Conservation (phyloP, 345 rosid species). For the Durio zibethinus region DNA sequence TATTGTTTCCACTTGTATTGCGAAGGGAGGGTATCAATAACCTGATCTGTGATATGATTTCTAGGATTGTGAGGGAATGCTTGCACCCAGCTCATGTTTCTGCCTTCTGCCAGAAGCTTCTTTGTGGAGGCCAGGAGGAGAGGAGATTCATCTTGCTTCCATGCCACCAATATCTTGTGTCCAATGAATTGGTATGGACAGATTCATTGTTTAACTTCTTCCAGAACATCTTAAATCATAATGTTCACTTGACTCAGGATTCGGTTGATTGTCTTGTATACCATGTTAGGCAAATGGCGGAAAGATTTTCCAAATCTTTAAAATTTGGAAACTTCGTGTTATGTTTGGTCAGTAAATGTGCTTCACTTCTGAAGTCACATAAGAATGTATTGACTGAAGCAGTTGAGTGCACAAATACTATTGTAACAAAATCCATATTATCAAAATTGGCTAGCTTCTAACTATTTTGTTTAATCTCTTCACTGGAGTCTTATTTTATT, state of each 20-base stretch:
- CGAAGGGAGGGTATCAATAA: constrained; percentile 59
- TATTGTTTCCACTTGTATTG: constrained; percentile 51
- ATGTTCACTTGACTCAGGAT: constrained; percentile 54
- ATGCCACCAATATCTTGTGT: constrained; percentile 50
- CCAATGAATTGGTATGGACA: constrained; percentile 62
- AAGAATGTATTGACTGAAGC: constrained; percentile 49
- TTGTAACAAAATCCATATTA: constrained; percentile 59
- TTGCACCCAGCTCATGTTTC: constrained; percentile 73
- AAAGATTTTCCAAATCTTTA: constrained; percentile 3
- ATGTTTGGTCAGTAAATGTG: constrained; percentile 8
- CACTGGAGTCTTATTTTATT: neutral
- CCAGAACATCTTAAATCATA: constrained; percentile 53
- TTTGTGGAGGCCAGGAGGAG: constrained; percentile 46
- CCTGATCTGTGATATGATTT: constrained; percentile 47
- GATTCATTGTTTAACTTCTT: constrained; percentile 41
- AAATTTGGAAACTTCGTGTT: constrained; percentile 10
- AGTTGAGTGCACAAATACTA: constrained; percentile 55
- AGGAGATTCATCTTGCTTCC: constrained; percentile 48
- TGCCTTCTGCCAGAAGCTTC: constrained; percentile 64
- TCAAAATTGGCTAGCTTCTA: constrained; percentile 23
- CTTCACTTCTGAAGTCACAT: constrained; percentile 19
- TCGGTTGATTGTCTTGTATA: constrained; percentile 52
- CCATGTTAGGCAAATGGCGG: constrained; percentile 8
- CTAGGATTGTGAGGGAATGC: constrained; percentile 64
- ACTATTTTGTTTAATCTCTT: neutral